phyloP scores from a whole-genome alignment of 2,329 filamentous ascomycete species.

The Emmonsiellopsis sp. region DNA sequence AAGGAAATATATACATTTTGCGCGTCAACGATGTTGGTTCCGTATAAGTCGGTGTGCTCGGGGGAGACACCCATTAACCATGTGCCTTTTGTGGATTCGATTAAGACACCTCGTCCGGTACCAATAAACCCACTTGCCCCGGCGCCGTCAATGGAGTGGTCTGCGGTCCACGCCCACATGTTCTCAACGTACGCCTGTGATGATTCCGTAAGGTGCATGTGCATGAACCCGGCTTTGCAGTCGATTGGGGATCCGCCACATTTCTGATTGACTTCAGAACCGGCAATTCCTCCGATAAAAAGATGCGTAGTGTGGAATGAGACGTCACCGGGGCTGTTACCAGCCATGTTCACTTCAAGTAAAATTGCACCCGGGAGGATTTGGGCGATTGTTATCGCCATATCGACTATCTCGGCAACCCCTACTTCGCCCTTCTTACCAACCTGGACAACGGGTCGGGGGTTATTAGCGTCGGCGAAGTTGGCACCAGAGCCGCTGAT shows the following conservation, averaged over 20 bases:
- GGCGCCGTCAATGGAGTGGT: conserved; percentile 73
- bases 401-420: conserved; percentile 75
- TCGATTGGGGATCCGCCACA: conserved; percentile 57
- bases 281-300: conserved; percentile 78
- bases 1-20: conserved; percentile 70
- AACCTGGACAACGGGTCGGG: conserved; percentile 73
- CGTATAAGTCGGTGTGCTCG: conserved; percentile 54
- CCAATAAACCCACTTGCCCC: conserved; percentile 66
- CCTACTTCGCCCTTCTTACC: conserved; percentile 69
- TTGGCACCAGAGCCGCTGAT: conserved; percentile 70
- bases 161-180: conserved; percentile 81
- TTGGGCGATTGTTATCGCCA: conserved; percentile 77
- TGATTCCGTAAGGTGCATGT: conserved; percentile 47
- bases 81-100: conserved; percentile 62
- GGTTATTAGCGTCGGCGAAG: conserved; percentile 68
- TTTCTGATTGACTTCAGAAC: conserved; percentile 63
- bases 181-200: conserved; percentile 76
- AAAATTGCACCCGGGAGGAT: conserved; percentile 79
- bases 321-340: conserved; percentile 53
- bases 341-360: conserved; percentile 81
- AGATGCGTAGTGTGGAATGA: conserved; percentile 96
- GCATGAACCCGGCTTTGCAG: conserved; percentile 42
- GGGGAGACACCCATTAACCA: conserved; percentile 71
- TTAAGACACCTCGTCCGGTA: conserved; percentile 74
- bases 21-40: conserved; percentile 75